Evolutionary conservation across 768 basidiomycete genomes (phyloP).

Genomic region (Tulasnella sp.): DNA sequence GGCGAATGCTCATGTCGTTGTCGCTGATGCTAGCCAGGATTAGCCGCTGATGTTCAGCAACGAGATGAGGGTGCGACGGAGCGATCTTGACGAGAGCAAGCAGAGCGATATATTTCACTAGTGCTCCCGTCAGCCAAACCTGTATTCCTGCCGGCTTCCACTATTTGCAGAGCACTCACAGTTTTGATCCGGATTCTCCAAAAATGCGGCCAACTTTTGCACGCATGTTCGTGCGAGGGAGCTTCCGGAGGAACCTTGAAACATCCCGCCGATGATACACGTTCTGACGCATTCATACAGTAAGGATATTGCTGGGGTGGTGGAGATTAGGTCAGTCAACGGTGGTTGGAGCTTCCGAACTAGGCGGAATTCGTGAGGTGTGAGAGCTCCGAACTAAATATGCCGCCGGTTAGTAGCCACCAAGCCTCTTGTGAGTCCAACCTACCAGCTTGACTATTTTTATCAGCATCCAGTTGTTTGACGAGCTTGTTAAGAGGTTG

Average conservation of each 20-base stretch:
- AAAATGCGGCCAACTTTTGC: slow-evolving; percentile 83
- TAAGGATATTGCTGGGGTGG: slow-evolving; percentile 88
- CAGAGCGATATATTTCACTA: slow-evolving; percentile 96
- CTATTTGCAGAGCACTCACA: slow-evolving; percentile 37
- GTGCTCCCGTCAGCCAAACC: background rate
- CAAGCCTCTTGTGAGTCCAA: slow-evolving; percentile 14
- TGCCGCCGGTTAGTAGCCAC: background rate
- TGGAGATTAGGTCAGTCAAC: slow-evolving; percentile 90
- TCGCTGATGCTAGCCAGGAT: slow-evolving; percentile 86
- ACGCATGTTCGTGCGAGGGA: slow-evolving; percentile 79
- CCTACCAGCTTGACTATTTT: slow-evolving; percentile 92
- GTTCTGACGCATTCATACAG: slow-evolving; percentile 98
- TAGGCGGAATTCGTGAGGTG: slow-evolving; percentile 83
- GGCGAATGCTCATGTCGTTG: slow-evolving; percentile 88
- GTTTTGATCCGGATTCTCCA: slow-evolving; percentile 91
- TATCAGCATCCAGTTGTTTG: slow-evolving; percentile 99
- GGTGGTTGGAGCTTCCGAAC: slow-evolving; percentile 91
- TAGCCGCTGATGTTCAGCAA: slow-evolving; percentile 84
- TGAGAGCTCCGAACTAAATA: slow-evolving; percentile 77
- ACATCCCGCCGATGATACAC: slow-evolving; percentile 94
- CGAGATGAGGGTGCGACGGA: slow-evolving; percentile 77
- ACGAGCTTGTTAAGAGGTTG: slow-evolving; percentile 81
- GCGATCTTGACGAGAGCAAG: slow-evolving; percentile 94
- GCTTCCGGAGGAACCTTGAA: slow-evolving; percentile 65
- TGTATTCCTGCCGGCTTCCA: background rate